Conservation (phyloP, 176 grass and related monocot genomes). For the Ampelocalamus luodianensis region DNA sequence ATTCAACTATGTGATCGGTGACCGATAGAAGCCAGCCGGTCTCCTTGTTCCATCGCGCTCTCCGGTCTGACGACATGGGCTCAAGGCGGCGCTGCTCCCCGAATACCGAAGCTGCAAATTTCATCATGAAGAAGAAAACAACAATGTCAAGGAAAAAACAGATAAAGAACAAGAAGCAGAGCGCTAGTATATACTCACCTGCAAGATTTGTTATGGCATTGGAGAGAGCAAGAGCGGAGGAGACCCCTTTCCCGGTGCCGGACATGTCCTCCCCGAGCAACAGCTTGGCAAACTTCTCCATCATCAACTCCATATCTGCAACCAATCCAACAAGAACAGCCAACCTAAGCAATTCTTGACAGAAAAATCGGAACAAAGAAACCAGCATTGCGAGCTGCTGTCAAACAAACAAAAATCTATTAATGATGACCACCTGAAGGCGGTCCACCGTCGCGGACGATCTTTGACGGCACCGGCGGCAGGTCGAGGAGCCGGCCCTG, state of each 20-base stretch:
- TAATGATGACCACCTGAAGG: constrained; percentile 39
- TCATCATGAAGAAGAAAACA: neutral
- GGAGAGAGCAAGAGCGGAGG: constrained; percentile 79
- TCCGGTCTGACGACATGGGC: constrained; percentile 76
- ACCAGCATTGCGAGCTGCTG: neutral
- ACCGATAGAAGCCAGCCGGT: constrained; percentile 80
- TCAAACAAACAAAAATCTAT: neutral
- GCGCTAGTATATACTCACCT: constrained; percentile 18
- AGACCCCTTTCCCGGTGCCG: constrained; percentile 76
- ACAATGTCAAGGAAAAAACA: neutral
- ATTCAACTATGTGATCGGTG: constrained; percentile 79
- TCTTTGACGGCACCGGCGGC: constrained; percentile 35
- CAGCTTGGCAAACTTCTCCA: constrained; percentile 79
- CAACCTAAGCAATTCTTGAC: neutral
- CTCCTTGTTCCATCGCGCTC: constrained; percentile 75
- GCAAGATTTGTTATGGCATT: constrained; percentile 87
- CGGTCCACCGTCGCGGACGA: constrained; percentile 1
- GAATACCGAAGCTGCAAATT: constrained; percentile 72
- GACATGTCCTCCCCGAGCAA: constrained; percentile 91
- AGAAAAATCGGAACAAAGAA: neutral
- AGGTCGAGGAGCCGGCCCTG: neutral
- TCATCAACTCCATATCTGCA: constrained; percentile 72
- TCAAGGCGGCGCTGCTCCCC: constrained; percentile 82
- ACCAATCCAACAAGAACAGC: neutral
- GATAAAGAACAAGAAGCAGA: neutral